Evolutionary conservation across 441 rosid genomes (phyloP), one percentile per base, ranked within the genome.

Genomic region (Raphanus hybrid): DNA sequence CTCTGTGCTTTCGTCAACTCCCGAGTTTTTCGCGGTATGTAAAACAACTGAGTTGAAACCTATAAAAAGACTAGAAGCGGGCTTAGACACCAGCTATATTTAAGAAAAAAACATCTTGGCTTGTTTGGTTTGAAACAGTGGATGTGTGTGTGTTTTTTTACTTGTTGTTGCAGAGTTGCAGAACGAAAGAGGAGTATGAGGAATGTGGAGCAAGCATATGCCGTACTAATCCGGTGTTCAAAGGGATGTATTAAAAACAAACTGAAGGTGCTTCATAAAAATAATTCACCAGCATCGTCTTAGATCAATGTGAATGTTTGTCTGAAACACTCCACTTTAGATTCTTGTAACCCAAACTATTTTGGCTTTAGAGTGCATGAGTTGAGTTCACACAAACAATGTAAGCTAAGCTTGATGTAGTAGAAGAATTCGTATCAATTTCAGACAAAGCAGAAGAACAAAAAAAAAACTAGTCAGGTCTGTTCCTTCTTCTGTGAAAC

Each of bases 171-270:
- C 86, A 96, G 98, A 92, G 97, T 77, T 92, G 97, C 81, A 97
- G 95, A 80, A 93, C 98, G 67, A 96, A 96, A 89, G 97, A 86
- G 73, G 99, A 96, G 82, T 96, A 96, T 0, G 97, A 96, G 72
- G 99, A 96, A 84, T 88, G 86, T 70, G 99, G 98, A 82, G 97
- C 99, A 39, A 93, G 99, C 86, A 93, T 96, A 75, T 96, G 99
- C 83, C 99, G 99, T 14, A 88, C 97, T 58, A 96, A 92, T 86
- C 98, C 98, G 18, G 93, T 92, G 72, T 96, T 96, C 86, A 96
- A 96, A 84, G 99, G 99, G 62, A 96, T 96, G 99, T 96, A 89
- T 82, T 96, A 86, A 54, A 68, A 32, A 12, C 59, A 64, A 54
- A 71, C 11, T 64, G 80, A 84, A 78, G 52, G 69, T 60, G 27